These are phyloP conservation scores for Myxozyma monticola DNA, from an alignment of 805 yeast species.

Conservation along the genomic window DNA sequence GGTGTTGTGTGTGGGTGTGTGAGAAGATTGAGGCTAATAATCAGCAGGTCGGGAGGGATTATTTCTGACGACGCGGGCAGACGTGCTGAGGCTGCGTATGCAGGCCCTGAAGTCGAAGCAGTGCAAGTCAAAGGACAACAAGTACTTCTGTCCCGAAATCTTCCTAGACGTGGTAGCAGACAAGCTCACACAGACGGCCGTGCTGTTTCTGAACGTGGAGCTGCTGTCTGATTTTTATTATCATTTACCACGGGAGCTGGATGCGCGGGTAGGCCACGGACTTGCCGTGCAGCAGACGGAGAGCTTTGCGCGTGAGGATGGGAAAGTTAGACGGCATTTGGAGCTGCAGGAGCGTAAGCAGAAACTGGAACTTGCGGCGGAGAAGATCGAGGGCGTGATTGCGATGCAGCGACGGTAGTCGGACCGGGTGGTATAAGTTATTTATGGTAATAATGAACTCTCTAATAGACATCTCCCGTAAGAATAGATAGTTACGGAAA, in stretches of 20 bases:
- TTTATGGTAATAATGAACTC: too few species aligned
- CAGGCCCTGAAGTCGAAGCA: constrained; percentile 70
- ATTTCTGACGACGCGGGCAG: constrained; percentile 71
- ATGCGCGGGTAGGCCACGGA: constrained; percentile 62
- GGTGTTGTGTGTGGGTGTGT: neutral
- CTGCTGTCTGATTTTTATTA: constrained; percentile 91
- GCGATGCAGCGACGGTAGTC: constrained; percentile 60
- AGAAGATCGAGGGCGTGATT: constrained; percentile 80
- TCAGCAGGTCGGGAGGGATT: constrained; percentile 65
- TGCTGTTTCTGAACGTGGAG: constrained; percentile 89
- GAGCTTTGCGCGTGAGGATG: constrained; percentile 89
- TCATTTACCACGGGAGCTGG: constrained; percentile 92
- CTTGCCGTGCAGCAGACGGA: constrained; percentile 78
- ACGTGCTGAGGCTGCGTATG: constrained; percentile 70
- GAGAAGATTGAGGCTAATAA: neutral
- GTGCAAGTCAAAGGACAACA: constrained; percentile 77
- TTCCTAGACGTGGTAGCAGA: constrained; percentile 90
- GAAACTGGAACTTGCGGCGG: constrained; percentile 75
- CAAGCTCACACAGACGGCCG: constrained; percentile 89
- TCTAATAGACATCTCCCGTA: too few species aligned
- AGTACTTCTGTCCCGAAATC: constrained; percentile 90
- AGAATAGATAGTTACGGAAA: too few species aligned
- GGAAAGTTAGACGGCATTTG: constrained; percentile 83
- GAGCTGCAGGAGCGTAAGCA: constrained; percentile 93
- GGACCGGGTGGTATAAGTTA: too few species aligned